Conservation (phyloP, 345 rosid species). For the Aquilaria malaccensis region DNA sequence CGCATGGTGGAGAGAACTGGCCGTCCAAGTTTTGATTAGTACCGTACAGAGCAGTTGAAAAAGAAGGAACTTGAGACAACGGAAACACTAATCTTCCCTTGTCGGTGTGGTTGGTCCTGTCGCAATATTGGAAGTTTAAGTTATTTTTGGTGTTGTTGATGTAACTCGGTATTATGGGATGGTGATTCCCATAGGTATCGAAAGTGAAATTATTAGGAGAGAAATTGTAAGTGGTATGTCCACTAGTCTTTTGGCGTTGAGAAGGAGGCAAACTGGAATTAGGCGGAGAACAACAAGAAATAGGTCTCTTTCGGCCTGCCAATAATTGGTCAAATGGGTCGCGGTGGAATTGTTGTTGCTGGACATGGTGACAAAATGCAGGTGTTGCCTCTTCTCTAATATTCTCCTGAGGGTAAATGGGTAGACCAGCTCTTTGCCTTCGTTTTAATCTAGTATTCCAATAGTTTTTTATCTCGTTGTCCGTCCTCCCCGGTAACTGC, state of each 20-base stretch:
- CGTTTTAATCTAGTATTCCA: conserved; percentile 87
- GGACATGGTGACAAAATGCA: conserved; percentile 24
- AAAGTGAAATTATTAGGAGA: background rate
- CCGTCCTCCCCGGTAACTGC: conserved; percentile 84
- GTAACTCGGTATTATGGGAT: background rate
- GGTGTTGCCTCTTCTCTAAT: conserved; percentile 22
- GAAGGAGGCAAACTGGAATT: conserved; percentile 19
- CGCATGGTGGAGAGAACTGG: background rate
- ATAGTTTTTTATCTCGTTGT: conserved; percentile 84
- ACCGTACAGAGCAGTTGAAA: conserved; percentile 9
- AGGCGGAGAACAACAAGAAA: conserved; percentile 23
- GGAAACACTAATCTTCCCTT: conserved; percentile 18
- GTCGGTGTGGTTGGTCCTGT: conserved; percentile 3
- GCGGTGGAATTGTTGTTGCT: conserved; percentile 16
- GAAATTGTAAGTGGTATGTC: conserved; percentile 5
- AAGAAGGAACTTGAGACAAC: conserved; percentile 23
- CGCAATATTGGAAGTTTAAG: conserved; percentile 10
- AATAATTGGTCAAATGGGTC: conserved; percentile 6
- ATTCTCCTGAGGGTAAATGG: conserved; percentile 55
- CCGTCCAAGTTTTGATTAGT: too few relatives aligned
- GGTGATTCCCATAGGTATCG: conserved; percentile 15
- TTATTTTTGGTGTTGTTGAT: conserved; percentile 13
- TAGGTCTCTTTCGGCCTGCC: conserved; percentile 11
- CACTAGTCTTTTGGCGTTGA: conserved; percentile 14
- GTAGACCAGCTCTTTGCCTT: conserved; percentile 64